Conservation (phyloP, 2,329 filamentous ascomycete genomes). For the Trichoderma sp. region DNA sequence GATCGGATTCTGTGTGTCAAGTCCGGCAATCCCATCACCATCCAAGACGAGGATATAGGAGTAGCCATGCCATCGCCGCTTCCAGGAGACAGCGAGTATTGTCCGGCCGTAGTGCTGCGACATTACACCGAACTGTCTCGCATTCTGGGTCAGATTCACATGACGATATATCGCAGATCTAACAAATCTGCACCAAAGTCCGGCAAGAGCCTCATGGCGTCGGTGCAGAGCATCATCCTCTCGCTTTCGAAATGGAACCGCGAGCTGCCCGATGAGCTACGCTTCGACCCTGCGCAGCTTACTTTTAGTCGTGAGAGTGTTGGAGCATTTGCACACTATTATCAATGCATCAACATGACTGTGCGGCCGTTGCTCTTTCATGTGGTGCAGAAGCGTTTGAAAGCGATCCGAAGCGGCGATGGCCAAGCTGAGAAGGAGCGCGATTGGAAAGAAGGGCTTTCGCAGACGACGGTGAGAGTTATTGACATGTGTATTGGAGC, state of each 20-base stretch:
- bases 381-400: slow-evolving; percentile 48
- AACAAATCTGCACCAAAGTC: slow-evolving; percentile 36
- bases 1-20: slow-evolving; percentile 53
- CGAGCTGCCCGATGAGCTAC: slow-evolving; percentile 45
- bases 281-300: slow-evolving; percentile 46
- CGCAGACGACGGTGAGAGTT: slow-evolving; percentile 46
- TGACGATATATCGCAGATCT: slow-evolving; percentile 48
- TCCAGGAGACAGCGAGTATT: slow-evolving; percentile 38
- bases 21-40: slow-evolving; percentile 52
- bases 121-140: slow-evolving; percentile 52
- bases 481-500: slow-evolving; percentile 52
- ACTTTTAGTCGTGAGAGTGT: slow-evolving; percentile 48
- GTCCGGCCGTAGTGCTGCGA: slow-evolving; percentile 46
- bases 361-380: slow-evolving; percentile 52
- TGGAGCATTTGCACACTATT: slow-evolving; percentile 53
- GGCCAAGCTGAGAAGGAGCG: slow-evolving; percentile 30
- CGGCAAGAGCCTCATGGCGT: slow-evolving; percentile 45
- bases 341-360: slow-evolving; percentile 57
- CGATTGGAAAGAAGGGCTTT: slow-evolving; percentile 40
- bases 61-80: slow-evolving; percentile 35
- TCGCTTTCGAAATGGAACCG: slow-evolving; percentile 49
- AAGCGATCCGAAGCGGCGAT: slow-evolving; percentile 21
- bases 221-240: slow-evolving; percentile 49
- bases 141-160: slow-evolving; percentile 47
- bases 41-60: slow-evolving; percentile 51